Conservation (phyloP, 2,329 filamentous ascomycete genomes). For the Eutypella sp. region DNA sequence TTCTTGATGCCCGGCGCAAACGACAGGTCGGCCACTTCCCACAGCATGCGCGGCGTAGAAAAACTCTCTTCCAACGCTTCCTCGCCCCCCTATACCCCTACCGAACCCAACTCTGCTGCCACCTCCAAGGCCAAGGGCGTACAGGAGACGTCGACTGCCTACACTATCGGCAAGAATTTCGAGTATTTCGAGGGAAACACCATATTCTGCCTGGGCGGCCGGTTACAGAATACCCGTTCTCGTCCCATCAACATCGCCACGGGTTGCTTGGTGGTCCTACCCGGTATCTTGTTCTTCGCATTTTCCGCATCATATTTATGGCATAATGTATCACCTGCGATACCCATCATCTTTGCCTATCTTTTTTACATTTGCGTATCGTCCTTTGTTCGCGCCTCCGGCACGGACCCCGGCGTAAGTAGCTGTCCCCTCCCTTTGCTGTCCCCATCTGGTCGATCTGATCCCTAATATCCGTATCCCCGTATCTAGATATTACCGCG, state of each 20-base stretch:
- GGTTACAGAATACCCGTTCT: constrained; percentile 82
- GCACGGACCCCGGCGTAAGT: constrained; percentile 87
- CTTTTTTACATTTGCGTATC: constrained; percentile 86
- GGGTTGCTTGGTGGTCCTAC: constrained; percentile 72
- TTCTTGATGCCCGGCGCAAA: constrained; percentile 61
- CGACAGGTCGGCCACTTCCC: constrained; percentile 42
- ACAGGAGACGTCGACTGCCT: too few relatives aligned
- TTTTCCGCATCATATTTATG: constrained; percentile 84
- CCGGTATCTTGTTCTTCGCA: constrained; percentile 75
- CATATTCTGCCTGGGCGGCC: constrained; percentile 78
- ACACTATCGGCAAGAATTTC: constrained; percentile 65
- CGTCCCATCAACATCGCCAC: constrained; percentile 87
- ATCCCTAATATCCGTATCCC: too few relatives aligned
- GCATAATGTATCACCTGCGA: constrained; percentile 78
- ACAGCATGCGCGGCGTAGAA: constrained; percentile 65
- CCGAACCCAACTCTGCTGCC: constrained; percentile 16
- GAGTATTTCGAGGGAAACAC: constrained; percentile 95
- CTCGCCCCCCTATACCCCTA: constrained; percentile 56
- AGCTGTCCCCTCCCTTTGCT: too few relatives aligned
- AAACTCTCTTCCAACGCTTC: constrained; percentile 79
- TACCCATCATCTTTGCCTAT: constrained; percentile 88
- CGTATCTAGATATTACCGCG: constrained; percentile 80
- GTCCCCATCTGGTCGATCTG: too few relatives aligned
- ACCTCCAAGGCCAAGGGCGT: constrained; percentile 13
- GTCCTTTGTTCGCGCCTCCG: constrained; percentile 89